Evolutionary conservation across 108 stramenopile species (phyloP), one percentile per base, ranked within the genome.

Genomic region (Nitzschia sp.): DNA sequence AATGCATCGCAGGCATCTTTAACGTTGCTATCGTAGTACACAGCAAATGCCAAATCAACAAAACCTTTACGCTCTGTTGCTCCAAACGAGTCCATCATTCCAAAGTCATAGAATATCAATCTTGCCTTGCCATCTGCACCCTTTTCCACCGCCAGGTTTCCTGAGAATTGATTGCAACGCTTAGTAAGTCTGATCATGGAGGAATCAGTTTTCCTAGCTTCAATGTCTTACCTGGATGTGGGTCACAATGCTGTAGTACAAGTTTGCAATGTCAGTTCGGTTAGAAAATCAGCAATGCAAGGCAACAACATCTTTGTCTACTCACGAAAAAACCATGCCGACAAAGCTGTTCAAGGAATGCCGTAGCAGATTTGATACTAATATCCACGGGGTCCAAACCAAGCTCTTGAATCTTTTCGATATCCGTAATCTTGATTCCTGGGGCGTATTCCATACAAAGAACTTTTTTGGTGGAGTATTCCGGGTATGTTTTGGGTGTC

Each of bases 11-110:
- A 88, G 6, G 87, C 94, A 68, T 91, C 95, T 70, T 92, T 96
- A 55, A 89, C 92, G 63, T 95, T 84, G 25, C 86, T 78, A 68
- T 95, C 92, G 65, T 92, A 92, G 63, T 92, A 95, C n/a, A 94
- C 72, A 22, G 94, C 91, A 67, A 93, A 95, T 73, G 90, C 85
- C 53, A 95, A 92, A 52, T 95, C 92, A 15, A 95, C 91, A 44
- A 95, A 80, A 3, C 88, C 91, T 65, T 91, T 91, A 63, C 92
- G 63, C 43, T 89, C 84, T 6, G 76, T 72, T 3, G 70, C 52
- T 20, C 86, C 89, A 62, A 98, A 91, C 51, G 86, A 87, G 75
- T 98, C 97, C 98, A 98, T 98, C 98, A 98, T 98, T 20, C 96
- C 97, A 80, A 97, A 98, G 73, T 98, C 98, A 63, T 97, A 98